A percentile compares a stretch with the other conserved stretches of the same genome.
These are phyloP conservation scores for Cornus controversa DNA, from an alignment of 148 eudicot genomes.

Conservation along the genomic window DNA sequence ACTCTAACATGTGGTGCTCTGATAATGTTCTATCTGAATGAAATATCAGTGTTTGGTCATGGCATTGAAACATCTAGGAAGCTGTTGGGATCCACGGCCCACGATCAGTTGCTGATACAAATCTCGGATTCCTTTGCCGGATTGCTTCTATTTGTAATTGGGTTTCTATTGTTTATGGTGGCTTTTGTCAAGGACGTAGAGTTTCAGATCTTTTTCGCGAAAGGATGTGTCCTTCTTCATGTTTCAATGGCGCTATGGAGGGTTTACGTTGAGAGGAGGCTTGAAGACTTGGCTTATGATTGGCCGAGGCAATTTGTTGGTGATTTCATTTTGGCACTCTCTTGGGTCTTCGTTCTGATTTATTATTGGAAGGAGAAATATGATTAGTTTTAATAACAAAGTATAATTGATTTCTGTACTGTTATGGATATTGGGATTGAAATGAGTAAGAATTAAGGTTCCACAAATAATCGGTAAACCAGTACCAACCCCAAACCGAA, in stretches of 20 bases:
- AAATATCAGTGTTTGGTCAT: slow-evolving; percentile 52
- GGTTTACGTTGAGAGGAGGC: slow-evolving; percentile 48
- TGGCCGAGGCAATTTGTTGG: slow-evolving; percentile 63
- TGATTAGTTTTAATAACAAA: slow-evolving; percentile 28
- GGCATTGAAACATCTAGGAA: slow-evolving; percentile 52
- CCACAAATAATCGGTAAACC: too few relatives aligned
- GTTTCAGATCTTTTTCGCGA: slow-evolving; percentile 65
- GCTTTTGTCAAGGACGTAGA: slow-evolving; percentile 60
- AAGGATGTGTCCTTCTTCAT: slow-evolving; percentile 67
- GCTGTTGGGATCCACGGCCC: slow-evolving; percentile 54
- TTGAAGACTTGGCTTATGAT: slow-evolving; percentile 54
- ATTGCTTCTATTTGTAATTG: slow-evolving; percentile 49
- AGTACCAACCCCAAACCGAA: too few relatives aligned
- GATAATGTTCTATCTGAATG: slow-evolving; percentile 58
- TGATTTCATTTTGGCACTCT: slow-evolving; percentile 52
- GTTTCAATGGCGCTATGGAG: slow-evolving; percentile 65
- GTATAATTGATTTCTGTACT: background rate
- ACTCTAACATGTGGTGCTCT: slow-evolving; percentile 46
- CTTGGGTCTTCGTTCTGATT: slow-evolving; percentile 65
- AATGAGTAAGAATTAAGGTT: too few relatives aligned
- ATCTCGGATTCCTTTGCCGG: slow-evolving; percentile 64
- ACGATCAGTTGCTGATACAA: slow-evolving; percentile 51
- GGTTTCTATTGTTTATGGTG: slow-evolving; percentile 62
- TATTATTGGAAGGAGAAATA: slow-evolving; percentile 69
- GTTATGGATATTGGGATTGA: background rate